These are phyloP conservation scores for Durio zibethinus DNA, from an alignment of 345 rosid species.

Conservation along the genomic window DNA sequence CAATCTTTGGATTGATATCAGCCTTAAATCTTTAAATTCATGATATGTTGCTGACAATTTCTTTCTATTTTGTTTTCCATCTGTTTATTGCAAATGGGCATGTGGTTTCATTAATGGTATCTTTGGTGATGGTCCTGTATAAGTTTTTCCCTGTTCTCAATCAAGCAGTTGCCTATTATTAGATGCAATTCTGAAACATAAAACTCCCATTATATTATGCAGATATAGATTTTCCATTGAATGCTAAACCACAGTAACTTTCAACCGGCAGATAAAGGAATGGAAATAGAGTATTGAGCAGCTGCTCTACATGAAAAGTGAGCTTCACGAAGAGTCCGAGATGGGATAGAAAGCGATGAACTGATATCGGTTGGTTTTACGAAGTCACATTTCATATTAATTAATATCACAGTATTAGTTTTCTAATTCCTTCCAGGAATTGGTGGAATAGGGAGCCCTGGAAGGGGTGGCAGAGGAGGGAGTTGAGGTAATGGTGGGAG, in stretches of 20 bases:
- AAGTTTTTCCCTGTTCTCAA: too few species aligned
- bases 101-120: too few species aligned
- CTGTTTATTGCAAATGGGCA: too few species aligned
- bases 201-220: not conserved
- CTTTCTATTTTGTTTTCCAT: too few species aligned
- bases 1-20: too few species aligned
- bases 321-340: not conserved
- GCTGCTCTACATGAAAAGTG: slow-evolving; percentile 2
- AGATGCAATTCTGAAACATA: too few species aligned
- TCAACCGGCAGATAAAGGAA: not conserved
- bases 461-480: slow-evolving; percentile 52
- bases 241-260: not conserved
- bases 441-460: slow-evolving; percentile 32
- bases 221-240: not conserved
- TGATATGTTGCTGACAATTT: too few species aligned
- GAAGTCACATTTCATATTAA: not conserved
- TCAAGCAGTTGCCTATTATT: too few species aligned
- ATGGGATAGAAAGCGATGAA: not conserved
- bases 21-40: too few species aligned
- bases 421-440: slow-evolving; percentile 24
- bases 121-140: too few species aligned
- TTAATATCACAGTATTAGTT: not conserved
- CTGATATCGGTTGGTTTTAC: not conserved
- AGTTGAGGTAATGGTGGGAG: slow-evolving; percentile 42
- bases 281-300: not conserved